These are phyloP conservation scores for Fusarium illudens DNA, from an alignment of 2,329 filamentous ascomycete genomes.

Conservation along the genomic window DNA sequence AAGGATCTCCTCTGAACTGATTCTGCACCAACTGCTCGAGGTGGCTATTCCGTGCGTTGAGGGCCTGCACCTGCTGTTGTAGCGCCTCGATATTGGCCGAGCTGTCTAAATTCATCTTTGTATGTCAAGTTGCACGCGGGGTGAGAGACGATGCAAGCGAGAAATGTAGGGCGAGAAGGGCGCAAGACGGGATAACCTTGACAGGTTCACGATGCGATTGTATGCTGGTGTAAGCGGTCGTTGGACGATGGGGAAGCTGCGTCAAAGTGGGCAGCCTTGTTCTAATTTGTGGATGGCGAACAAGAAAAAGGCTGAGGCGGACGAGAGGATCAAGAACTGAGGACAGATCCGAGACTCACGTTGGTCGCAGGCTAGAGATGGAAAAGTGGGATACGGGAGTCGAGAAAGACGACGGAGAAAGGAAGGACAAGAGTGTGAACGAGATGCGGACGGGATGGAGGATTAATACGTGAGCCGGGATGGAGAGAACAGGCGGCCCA, in stretches of 20 bases:
- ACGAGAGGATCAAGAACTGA: constrained; percentile 9
- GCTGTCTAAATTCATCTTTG: constrained; percentile 40
- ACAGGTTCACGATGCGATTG: constrained; percentile 4
- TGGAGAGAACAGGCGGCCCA: constrained; percentile 38
- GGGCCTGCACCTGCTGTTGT: constrained; percentile 39
- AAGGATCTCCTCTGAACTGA: constrained; percentile 29
- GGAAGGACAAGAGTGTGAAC: constrained; percentile 26
- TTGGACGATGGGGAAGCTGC: constrained; percentile 9
- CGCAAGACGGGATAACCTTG: constrained; percentile 23
- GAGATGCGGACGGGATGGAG: constrained; percentile 38
- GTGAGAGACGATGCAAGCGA: neutral
- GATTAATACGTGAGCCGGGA: constrained; percentile 43
- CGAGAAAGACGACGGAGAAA: constrained; percentile 37
- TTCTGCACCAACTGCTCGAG: constrained; percentile 37
- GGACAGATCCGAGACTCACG: constrained; percentile 15
- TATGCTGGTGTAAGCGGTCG: constrained; percentile 30
- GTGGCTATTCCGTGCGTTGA: constrained; percentile 33
- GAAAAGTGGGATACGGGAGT: constrained; percentile 35
- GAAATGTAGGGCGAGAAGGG: constrained; percentile 6
- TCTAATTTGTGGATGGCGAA: constrained; percentile 16
- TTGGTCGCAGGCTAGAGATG: constrained; percentile 28
- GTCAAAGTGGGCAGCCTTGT: constrained; percentile 19
- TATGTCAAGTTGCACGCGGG: constrained; percentile 12
- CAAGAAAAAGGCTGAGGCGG: constrained; percentile 21
- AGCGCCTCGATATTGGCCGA: constrained; percentile 37